Conservation (phyloP, 768 basidiomycete species). For the Amylocystis lapponica region DNA sequence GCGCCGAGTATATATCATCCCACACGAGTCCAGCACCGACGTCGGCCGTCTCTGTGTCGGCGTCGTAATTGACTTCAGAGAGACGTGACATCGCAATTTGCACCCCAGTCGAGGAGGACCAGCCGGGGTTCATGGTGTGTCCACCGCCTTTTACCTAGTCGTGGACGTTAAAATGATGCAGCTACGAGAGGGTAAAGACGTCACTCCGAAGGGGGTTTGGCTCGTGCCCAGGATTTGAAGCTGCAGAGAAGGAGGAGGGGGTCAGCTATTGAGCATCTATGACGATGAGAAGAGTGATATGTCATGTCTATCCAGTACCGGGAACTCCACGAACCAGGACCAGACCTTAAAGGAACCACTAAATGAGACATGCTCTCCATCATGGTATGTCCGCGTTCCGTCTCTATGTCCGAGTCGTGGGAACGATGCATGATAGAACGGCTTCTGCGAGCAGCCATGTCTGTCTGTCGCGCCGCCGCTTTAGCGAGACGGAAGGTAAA, state of each 20-base stretch:
- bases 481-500: too few relatives aligned
- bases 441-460: too few relatives aligned
- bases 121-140: slow-evolving; percentile 19
- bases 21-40: not conserved
- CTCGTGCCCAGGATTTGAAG: slow-evolving; percentile 36
- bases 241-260: too few relatives aligned
- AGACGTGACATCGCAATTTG: slow-evolving; percentile 17
- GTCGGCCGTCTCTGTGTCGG: not conserved
- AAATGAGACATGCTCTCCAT: too few relatives aligned
- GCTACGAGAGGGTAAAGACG: slow-evolving; percentile 2
- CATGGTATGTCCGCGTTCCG: too few relatives aligned
- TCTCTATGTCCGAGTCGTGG: too few relatives aligned
- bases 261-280: not conserved
- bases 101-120: slow-evolving; percentile 22
- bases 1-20: slow-evolving; percentile 43
- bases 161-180: not conserved
- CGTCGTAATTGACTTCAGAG: not conserved
- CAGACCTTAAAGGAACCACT: too few relatives aligned
- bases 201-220: slow-evolving; percentile 45
- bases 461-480: too few relatives aligned
- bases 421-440: too few relatives aligned
- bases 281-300: too few relatives aligned
- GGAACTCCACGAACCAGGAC: too few relatives aligned
- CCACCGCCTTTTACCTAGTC: slow-evolving; percentile 22
- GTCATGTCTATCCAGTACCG: too few relatives aligned